These are phyloP conservation scores for Arbutus unedo DNA, from an alignment of 148 eudicot species.

Conservation along the genomic window DNA sequence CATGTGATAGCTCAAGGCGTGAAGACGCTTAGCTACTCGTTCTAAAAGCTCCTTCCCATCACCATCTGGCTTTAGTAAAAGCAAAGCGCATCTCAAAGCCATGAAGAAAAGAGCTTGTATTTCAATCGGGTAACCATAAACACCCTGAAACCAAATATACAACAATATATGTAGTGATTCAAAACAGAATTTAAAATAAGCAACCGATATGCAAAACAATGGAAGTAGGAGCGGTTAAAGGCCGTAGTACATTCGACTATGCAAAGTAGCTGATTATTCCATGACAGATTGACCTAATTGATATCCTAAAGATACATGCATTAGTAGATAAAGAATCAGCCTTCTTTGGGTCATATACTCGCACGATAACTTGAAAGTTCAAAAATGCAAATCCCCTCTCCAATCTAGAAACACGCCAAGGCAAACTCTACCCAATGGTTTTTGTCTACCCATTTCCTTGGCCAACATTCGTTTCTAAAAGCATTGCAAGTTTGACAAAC, in stretches of 20 bases:
- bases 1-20: conserved; percentile 84
- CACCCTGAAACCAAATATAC: conserved; percentile 55
- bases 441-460: neutral
- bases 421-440: neutral
- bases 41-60: conserved; percentile 75
- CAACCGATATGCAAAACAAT: neutral
- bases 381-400: neutral
- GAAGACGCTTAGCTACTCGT: conserved; percentile 72
- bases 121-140: conserved; percentile 92
- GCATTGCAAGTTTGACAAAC: neutral
- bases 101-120: conserved; percentile 96
- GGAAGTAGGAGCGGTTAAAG: neutral
- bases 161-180: neutral
- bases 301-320: neutral
- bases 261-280: neutral
- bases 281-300: neutral
- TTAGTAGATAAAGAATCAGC: neutral
- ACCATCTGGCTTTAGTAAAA: conserved; percentile 67
- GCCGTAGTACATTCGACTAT: neutral
- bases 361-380: neutral
- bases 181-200: conserved; percentile 5
- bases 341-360: neutral
- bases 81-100: conserved; percentile 81
- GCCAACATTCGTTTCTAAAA: neutral
- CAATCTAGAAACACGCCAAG: neutral